Evolutionary conservation across 371 early-diverging fungal genomes (phyloP).

Genomic region (Actinomucor elegans): DNA sequence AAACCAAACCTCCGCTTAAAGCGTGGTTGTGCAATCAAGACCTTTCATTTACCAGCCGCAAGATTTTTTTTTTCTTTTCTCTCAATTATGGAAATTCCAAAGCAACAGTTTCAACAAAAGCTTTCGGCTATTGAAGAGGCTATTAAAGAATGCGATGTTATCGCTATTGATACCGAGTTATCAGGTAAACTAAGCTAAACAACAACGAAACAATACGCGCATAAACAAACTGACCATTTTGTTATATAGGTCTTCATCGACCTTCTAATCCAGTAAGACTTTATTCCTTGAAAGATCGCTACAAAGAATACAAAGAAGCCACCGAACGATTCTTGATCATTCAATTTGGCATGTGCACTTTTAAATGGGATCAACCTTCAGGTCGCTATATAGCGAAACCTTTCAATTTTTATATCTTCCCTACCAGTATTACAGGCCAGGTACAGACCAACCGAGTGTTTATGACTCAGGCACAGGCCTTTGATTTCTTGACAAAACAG

Average conservation of each 20-base stretch:
- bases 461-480: conserved; percentile 64
- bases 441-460: conserved; percentile 68
- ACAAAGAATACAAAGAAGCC: conserved; percentile 59
- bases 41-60: too few relatives aligned
- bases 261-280: conserved; percentile 32
- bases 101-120: conserved; percentile 60
- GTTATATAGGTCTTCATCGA: conserved; percentile 37
- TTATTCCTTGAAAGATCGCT: conserved; percentile 64
- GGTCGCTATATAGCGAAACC: conserved; percentile 76
- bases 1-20: too few relatives aligned
- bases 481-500: conserved; percentile 78
- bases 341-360: conserved; percentile 85
- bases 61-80: too few relatives aligned
- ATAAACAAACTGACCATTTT: not conserved
- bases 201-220: not conserved
- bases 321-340: conserved; percentile 63
- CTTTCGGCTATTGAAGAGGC: conserved; percentile 62
- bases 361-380: conserved; percentile 60
- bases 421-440: conserved; percentile 58
- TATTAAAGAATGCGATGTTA: conserved; percentile 72
- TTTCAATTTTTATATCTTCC: conserved; percentile 90
- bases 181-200: conserved; percentile 64
- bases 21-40: too few relatives aligned
- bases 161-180: conserved; percentile 87
- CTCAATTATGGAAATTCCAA: conserved; percentile 89